Evolutionary conservation across 106 monocot genomes (phyloP).

Genomic region (Phalaenopsis equestris): DNA sequence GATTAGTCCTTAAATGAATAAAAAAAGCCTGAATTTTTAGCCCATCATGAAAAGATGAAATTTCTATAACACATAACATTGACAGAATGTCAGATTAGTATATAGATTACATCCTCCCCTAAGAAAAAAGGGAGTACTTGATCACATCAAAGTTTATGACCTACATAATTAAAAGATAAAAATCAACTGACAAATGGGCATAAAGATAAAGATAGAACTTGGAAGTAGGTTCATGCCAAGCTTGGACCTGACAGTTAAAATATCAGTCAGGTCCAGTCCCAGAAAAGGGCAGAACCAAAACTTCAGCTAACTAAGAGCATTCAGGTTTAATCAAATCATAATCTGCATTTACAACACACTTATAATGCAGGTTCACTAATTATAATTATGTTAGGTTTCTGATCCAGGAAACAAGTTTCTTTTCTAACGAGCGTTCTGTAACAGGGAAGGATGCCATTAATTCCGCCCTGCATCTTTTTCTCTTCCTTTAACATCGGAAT

Average conservation of each 20-base stretch:
- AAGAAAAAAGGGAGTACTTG: constrained; percentile 9
- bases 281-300: constrained; percentile 28
- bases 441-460: constrained; percentile 7
- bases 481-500: constrained; percentile 14
- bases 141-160: constrained; percentile 13
- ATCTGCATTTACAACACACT: constrained; percentile 20
- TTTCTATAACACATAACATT: not conserved
- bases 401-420: constrained; percentile 11
- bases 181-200: constrained; percentile 10
- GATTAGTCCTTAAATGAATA: not conserved
- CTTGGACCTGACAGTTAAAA: constrained; percentile 58
- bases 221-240: constrained; percentile 9
- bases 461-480: constrained; percentile 14
- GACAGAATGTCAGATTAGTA: constrained; percentile 4
- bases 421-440: constrained; percentile 7
- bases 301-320: constrained; percentile 28
- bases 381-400: constrained; percentile 19
- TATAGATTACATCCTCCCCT: constrained; percentile 7
- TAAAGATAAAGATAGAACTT: constrained; percentile 10
- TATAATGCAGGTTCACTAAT: constrained; percentile 8
- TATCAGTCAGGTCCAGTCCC: constrained; percentile 46
- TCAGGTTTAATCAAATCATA: constrained; percentile 26
- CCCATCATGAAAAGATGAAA: not conserved
- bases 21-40: not conserved
- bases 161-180: constrained; percentile 12